A percentile compares a stretch with the other conserved stretches of the same genome.
Evolutionary conservation across 306 rosid species (phyloP).

Genomic region (Medicago lupulina): DNA sequence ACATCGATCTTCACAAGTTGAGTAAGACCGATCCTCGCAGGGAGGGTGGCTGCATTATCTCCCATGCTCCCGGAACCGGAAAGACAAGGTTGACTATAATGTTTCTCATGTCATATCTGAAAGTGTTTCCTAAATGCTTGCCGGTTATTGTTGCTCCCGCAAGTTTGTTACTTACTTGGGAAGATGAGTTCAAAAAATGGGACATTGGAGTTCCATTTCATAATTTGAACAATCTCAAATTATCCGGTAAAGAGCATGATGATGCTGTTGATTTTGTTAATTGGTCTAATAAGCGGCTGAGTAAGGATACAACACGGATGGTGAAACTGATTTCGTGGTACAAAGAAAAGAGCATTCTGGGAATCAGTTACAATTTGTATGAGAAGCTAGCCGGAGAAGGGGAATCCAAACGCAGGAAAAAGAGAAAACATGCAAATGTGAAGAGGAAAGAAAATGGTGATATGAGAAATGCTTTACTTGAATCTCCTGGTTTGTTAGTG

Average conservation of each 20-base stretch:
- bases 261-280: neutral
- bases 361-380: neutral
- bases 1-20: conserved; percentile 27
- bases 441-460: neutral
- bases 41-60: conserved; percentile 51
- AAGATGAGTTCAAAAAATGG: conserved; percentile 55
- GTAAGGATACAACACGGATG: neutral
- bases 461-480: neutral
- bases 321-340: neutral
- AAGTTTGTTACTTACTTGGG: conserved; percentile 48
- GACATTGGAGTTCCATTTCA: conserved; percentile 37
- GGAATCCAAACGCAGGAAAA: neutral
- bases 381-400: neutral
- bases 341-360: neutral
- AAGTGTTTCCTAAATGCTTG: conserved; percentile 39
- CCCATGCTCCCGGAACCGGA: conserved; percentile 57
- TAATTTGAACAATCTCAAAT: conserved; percentile 40
- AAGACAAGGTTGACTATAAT: conserved; percentile 50
- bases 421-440: neutral
- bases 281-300: neutral
- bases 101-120: conserved; percentile 48
- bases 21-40: conserved; percentile 20
- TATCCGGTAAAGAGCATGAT: conserved; percentile 39
- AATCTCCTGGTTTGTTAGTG: neutral
- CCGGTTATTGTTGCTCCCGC: conserved; percentile 54